These are phyloP conservation scores for Pelargonium myrrhifolium DNA, from an alignment of 441 rosid genomes.

Conservation along the genomic window DNA sequence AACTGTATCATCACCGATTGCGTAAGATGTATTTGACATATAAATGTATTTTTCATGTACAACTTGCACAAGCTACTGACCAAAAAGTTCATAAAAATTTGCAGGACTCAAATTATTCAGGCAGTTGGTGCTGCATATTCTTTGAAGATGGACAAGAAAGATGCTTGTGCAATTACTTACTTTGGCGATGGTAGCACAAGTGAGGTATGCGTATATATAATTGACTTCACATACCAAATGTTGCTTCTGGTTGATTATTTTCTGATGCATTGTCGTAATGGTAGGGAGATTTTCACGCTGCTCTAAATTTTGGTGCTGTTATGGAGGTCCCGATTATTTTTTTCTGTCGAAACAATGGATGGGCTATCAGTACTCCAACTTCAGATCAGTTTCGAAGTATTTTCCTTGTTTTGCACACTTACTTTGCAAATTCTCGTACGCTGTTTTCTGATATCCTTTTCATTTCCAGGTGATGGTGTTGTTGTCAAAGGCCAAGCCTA, in stretches of 20 bases:
- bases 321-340: slow-evolving; percentile 61
- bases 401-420: background rate
- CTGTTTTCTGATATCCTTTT: background rate
- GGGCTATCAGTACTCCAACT: slow-evolving; percentile 71
- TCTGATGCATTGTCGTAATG: background rate
- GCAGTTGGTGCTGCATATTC: slow-evolving; percentile 74
- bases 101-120: slow-evolving; percentile 75
- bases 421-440: background rate
- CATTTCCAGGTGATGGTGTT: slow-evolving; percentile 57
- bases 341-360: slow-evolving; percentile 74
- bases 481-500: slow-evolving; percentile 68
- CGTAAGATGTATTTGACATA: slow-evolving; percentile 35
- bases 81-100: too few species aligned
- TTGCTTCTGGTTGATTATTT: background rate
- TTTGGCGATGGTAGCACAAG: slow-evolving; percentile 68
- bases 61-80: background rate
- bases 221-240: background rate
- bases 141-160: slow-evolving; percentile 61
- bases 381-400: slow-evolving; percentile 45
- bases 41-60: background rate
- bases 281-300: slow-evolving; percentile 78
- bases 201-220: slow-evolving; percentile 39
- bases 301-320: slow-evolving; percentile 71
- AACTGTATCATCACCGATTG: slow-evolving; percentile 66
- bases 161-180: slow-evolving; percentile 53